Percentiles rank a stretch among this genome's conserved stretches.
Evolutionary conservation across 306 rosid genomes (phyloP).

Genomic region (Trifolium fragiferum): DNA sequence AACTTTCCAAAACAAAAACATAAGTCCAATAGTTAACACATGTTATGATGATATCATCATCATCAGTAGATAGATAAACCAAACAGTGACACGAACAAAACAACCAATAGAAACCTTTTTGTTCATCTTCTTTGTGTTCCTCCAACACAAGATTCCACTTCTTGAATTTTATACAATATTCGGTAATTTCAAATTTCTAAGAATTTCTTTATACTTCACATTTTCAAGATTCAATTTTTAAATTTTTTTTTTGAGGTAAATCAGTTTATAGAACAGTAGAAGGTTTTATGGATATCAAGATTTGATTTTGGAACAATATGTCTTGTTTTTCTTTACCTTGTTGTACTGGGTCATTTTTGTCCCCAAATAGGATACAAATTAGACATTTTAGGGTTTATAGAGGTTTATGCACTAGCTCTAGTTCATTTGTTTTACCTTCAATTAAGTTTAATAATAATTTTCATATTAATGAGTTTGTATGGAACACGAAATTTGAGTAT

Average conservation of each 20-base stretch:
- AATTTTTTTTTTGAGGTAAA: slow-evolving; percentile 32
- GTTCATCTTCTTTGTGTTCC: slow-evolving; percentile 20
- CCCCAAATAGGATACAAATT: slow-evolving; percentile 46
- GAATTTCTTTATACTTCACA: slow-evolving; percentile 14
- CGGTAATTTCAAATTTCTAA: not conserved
- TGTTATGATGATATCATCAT: not conserved
- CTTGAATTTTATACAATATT: not conserved
- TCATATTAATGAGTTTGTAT: slow-evolving; percentile 48
- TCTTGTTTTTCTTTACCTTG: slow-evolving; percentile 69
- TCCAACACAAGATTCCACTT: slow-evolving; percentile 13
- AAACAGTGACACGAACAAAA: not conserved
- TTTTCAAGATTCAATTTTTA: slow-evolving; percentile 35
- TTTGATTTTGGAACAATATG: slow-evolving; percentile 51
- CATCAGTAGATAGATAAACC: not conserved
- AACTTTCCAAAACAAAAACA: not conserved
- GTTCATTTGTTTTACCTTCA: slow-evolving; percentile 50
- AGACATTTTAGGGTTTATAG: slow-evolving; percentile 54
- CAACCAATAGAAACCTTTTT: not conserved
- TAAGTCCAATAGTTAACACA: not conserved
- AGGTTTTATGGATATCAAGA: slow-evolving; percentile 35
- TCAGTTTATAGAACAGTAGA: slow-evolving; percentile 40
- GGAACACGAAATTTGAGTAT: slow-evolving; percentile 45
- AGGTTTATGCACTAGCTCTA: slow-evolving; percentile 46
- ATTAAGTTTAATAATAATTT: slow-evolving; percentile 45
- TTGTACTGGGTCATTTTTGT: slow-evolving; percentile 52